Conservation (phyloP, 2,329 filamentous ascomycete species). For the Periconia digitata region DNA sequence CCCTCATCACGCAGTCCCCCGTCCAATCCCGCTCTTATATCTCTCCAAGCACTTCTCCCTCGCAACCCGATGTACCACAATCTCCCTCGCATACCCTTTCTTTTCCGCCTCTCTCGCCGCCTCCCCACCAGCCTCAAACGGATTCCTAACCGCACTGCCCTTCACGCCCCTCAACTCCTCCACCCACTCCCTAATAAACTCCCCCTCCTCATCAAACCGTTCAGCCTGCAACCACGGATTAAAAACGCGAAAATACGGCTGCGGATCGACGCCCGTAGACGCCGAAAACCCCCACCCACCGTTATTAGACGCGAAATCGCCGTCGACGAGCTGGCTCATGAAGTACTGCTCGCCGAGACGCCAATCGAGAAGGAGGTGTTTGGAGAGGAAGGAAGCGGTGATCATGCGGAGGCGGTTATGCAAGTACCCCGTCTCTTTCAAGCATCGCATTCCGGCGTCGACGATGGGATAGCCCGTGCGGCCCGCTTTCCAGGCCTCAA, state of each 20-base stretch:
- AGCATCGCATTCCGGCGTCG: conserved; percentile 55
- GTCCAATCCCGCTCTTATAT: conserved; percentile 68
- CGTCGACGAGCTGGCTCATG: conserved; percentile 51
- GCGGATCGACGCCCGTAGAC: conserved; percentile 75
- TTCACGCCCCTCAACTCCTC: conserved; percentile 68
- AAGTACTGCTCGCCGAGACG: conserved; percentile 55
- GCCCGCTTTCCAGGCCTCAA: conserved; percentile 65
- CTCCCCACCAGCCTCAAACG: conserved; percentile 64
- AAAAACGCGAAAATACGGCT: conserved; percentile 90
- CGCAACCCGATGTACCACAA: conserved; percentile 72
- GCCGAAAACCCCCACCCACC: conserved; percentile 69
- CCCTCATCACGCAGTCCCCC: conserved; percentile 46
- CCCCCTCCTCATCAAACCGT: conserved; percentile 77
- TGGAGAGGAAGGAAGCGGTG: conserved; percentile 51
- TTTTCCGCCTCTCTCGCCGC: conserved; percentile 61
- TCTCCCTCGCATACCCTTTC: conserved; percentile 71
- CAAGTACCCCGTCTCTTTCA: conserved; percentile 54
- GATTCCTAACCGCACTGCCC: conserved; percentile 76
- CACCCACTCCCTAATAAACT: conserved; percentile 82
- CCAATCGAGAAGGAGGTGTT: conserved; percentile 55
- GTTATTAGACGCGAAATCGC: conserved; percentile 55
- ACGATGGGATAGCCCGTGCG: conserved; percentile 51
- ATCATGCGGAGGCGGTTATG: conserved; percentile 57
- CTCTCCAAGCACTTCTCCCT: conserved; percentile 67
- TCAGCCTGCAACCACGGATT: conserved; percentile 83